These are phyloP conservation scores for Tephrocybe sp. DNA, from an alignment of 768 basidiomycete species.

Conservation along the genomic window DNA sequence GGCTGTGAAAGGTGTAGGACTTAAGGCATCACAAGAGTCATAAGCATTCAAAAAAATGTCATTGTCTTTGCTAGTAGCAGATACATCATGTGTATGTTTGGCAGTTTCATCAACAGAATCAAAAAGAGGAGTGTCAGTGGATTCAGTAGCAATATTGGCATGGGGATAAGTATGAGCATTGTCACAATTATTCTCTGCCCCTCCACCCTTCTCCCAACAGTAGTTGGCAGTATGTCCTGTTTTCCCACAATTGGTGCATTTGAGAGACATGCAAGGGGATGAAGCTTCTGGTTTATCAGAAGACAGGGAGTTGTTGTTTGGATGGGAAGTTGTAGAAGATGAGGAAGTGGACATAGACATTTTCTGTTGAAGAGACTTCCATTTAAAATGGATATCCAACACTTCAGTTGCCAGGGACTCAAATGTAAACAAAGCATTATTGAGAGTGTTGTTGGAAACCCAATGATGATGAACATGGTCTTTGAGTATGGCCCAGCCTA, in stretches of 20 bases:
- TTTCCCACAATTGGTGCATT: constrained; percentile 1
- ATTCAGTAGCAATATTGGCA: background rate
- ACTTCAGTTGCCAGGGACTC: background rate
- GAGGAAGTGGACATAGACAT: background rate
- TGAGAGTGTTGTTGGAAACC: too few species aligned
- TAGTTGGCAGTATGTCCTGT: background rate
- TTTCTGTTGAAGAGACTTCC: background rate
- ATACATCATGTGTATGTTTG: too few species aligned
- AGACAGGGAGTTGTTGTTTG: background rate
- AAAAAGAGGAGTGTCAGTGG: background rate
- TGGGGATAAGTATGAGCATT: background rate
- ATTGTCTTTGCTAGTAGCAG: background rate
- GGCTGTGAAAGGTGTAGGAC: background rate
- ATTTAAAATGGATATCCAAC: background rate
- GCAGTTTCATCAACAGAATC: background rate
- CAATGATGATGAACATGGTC: background rate
- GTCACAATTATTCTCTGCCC: background rate
- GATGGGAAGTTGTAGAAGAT: background rate
- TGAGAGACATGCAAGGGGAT: too few species aligned
- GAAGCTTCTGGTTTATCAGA: too few species aligned
- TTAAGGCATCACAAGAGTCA: background rate
- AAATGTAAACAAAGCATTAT: background rate
- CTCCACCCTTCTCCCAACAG: constrained; percentile 8
- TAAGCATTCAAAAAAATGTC: background rate
- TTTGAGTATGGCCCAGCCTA: background rate